These are phyloP conservation scores for Turritis glabra DNA, from an alignment of 345 rosid species.

Conservation along the genomic window DNA sequence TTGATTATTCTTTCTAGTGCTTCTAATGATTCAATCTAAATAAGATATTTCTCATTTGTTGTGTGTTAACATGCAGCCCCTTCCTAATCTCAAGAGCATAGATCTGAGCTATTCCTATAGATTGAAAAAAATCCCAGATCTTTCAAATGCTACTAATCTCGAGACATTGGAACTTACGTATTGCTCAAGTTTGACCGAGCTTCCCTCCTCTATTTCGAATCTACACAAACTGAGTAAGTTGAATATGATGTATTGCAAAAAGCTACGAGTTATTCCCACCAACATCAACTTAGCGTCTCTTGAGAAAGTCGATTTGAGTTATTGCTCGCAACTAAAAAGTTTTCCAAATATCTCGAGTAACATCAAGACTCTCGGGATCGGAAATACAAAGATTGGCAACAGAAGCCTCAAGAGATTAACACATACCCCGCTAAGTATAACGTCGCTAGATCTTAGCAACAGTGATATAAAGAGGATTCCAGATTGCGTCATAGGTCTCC, in stretches of 20 bases:
- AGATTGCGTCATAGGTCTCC: not conserved
- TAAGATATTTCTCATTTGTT: not conserved
- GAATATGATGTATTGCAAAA: not conserved
- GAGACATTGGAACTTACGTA: not conserved
- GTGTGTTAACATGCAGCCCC: too few species aligned
- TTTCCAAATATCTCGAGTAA: too few species aligned
- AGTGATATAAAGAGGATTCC: not conserved
- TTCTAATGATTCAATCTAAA: not conserved
- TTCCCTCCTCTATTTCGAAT: slow-evolving; percentile 20
- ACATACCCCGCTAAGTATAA: not conserved
- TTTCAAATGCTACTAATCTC: not conserved
- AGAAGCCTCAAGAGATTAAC: not conserved
- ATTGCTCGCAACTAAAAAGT: slow-evolving; percentile 5
- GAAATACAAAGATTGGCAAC: not conserved
- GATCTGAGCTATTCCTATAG: not conserved
- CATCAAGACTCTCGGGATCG: not conserved
- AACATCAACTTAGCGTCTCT: slow-evolving; percentile 17
- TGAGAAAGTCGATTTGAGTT: not conserved
- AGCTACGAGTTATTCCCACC: slow-evolving; percentile 10
- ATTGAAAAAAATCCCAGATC: not conserved
- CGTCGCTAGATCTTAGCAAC: accelerated
- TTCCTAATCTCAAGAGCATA: not conserved
- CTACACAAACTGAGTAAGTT: slow-evolving; percentile 32
- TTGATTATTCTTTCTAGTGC: not conserved
- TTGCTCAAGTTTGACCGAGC: slow-evolving; percentile 24